These are phyloP conservation scores for Magnolia kwangsiensis DNA, from an alignment of 164 flowering plant species.

Conservation along the genomic window DNA sequence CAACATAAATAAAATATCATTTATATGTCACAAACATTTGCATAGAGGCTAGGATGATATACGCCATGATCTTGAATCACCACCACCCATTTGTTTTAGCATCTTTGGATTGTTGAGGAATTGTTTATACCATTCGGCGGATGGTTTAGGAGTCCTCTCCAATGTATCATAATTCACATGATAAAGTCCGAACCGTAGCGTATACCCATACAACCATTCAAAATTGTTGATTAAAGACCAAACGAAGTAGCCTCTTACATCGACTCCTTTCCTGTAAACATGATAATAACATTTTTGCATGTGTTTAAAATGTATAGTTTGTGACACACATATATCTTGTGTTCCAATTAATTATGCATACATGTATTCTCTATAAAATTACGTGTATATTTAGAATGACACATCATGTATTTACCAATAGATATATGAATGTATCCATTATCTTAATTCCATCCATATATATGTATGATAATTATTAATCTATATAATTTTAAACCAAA, in stretches of 20 bases:
- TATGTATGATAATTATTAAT: no score
- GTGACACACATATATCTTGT: background rate
- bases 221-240: constrained; percentile 44
- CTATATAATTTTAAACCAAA: no score
- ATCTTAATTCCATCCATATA: no score
- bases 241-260: constrained; percentile 21
- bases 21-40: background rate
- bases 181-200: constrained; percentile 27
- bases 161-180: constrained; percentile 31
- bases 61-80: background rate
- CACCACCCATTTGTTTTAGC: background rate
- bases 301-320: no score
- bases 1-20: no score
- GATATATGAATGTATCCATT: no score
- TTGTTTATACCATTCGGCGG: constrained; percentile 35
- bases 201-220: constrained; percentile 38
- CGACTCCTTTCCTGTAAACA: constrained; percentile 9
- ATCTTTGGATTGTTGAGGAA: constrained; percentile 16
- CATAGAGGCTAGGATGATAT: background rate
- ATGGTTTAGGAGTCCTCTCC: constrained; percentile 33
- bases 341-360: no score
- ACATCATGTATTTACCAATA: background rate
- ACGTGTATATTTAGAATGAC: background rate
- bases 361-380: no score
- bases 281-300: background rate